These are phyloP conservation scores for Thelonectria blattea DNA, from an alignment of 2,329 filamentous ascomycete species.

Conservation along the genomic window DNA sequence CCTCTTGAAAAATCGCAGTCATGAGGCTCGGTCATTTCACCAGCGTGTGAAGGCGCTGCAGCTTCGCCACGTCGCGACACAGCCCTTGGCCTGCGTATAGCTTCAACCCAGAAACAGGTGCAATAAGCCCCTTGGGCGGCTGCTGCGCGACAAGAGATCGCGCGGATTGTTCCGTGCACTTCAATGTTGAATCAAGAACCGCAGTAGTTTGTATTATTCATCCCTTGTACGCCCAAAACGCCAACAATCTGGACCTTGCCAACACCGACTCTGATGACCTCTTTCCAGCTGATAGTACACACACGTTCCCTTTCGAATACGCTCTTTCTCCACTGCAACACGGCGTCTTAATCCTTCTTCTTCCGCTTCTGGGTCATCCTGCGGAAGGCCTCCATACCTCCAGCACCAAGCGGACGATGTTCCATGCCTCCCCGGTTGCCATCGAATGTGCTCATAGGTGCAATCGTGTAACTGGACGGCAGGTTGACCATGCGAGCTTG, in stretches of 20 bases:
- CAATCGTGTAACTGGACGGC: constrained; percentile 64
- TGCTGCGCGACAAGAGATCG: no score
- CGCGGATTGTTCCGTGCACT: no score
- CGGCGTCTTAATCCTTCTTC: constrained; percentile 46
- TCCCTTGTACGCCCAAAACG: constrained; percentile 33
- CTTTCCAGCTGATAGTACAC: constrained; percentile 30
- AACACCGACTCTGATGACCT: constrained; percentile 27
- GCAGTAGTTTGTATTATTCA: constrained; percentile 7
- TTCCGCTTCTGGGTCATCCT: constrained; percentile 70
- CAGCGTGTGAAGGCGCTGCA: not conserved
- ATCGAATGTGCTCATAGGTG: constrained; percentile 67
- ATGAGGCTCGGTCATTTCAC: not conserved
- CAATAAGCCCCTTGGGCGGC: no score
- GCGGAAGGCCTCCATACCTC: constrained; percentile 68
- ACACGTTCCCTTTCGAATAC: constrained; percentile 1
- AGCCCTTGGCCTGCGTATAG: not conserved
- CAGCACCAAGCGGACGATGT: constrained; percentile 66
- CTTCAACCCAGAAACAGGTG: no score
- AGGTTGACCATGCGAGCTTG: constrained; percentile 62
- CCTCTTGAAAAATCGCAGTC: not conserved
- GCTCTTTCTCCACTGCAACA: not conserved
- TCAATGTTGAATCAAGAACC: no score
- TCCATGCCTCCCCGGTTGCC: constrained; percentile 55
- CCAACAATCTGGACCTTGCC: constrained; percentile 28
- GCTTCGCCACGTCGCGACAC: not conserved